These are phyloP conservation scores for Melanomma pulvis-pyrius DNA, from an alignment of 495 filamentous ascomycete genomes.

Conservation along the genomic window DNA sequence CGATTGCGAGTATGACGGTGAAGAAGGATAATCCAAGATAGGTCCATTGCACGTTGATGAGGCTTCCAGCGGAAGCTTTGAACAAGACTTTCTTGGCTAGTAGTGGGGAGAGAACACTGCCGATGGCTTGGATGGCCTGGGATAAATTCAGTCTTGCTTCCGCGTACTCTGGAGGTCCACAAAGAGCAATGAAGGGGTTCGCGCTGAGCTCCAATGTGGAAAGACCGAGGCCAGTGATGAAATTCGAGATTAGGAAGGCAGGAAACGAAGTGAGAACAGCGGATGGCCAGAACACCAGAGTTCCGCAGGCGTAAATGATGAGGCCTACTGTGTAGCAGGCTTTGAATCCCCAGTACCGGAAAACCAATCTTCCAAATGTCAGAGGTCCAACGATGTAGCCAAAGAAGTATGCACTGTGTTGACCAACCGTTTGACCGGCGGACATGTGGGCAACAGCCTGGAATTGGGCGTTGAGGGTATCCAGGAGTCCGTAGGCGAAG, in stretches of 20 bases:
- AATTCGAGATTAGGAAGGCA: conserved; percentile 67
- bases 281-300: conserved; percentile 73
- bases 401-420: conserved; percentile 67
- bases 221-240: conserved; percentile 67
- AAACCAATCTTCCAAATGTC: conserved; percentile 58
- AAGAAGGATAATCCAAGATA: conserved; percentile 71
- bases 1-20: conserved; percentile 63
- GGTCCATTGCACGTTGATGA: conserved; percentile 72
- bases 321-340: conserved; percentile 67
- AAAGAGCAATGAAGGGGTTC: conserved; percentile 70
- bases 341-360: conserved; percentile 70
- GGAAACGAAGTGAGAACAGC: conserved; percentile 67
- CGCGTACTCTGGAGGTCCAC: conserved; percentile 66
- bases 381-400: conserved; percentile 65
- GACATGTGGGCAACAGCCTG: conserved; percentile 45
- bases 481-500: conserved; percentile 50
- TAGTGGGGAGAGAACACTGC: conserved; percentile 63
- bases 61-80: conserved; percentile 52
- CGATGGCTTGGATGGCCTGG: conserved; percentile 69
- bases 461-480: conserved; percentile 47
- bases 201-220: conserved; percentile 66
- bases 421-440: conserved; percentile 52
- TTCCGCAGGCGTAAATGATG: conserved; percentile 64
- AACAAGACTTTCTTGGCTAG: conserved; percentile 66
- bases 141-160: conserved; percentile 69